Conservation (phyloP, 2,329 filamentous ascomycete species). For the Scortechinia acanthostroma region DNA sequence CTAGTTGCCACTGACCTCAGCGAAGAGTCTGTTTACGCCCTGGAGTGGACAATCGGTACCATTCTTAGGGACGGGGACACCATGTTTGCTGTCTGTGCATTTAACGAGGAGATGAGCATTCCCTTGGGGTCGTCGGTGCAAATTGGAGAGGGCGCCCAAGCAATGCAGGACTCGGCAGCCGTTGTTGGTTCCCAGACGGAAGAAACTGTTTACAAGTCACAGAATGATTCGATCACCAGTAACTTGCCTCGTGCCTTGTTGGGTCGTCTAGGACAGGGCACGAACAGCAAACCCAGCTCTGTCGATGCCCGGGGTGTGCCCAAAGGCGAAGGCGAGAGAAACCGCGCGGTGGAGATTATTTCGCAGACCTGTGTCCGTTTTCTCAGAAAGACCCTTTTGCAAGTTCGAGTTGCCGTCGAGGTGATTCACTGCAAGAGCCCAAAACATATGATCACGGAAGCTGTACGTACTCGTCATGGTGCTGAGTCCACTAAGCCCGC, state of each 20-base stretch:
- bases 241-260: background rate
- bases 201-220: background rate
- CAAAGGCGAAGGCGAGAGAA: slow-evolving; percentile 47
- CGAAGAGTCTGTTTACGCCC: background rate
- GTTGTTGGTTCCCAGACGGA: background rate
- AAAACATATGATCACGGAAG: slow-evolving; percentile 64
- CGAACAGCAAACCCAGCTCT: background rate
- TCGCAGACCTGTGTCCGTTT: slow-evolving; percentile 54
- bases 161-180: background rate
- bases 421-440: slow-evolving; percentile 69
- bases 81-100: background rate
- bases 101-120: background rate
- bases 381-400: slow-evolving; percentile 55
- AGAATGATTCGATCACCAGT: background rate
- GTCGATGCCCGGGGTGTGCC: background rate
- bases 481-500: too few species aligned
- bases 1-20: background rate
- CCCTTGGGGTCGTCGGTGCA: background rate
- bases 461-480: slow-evolving; percentile 16
- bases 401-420: slow-evolving; percentile 61
- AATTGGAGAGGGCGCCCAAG: background rate
- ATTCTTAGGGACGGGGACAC: background rate
- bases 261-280: background rate
- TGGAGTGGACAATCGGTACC: slow-evolving; percentile 1
- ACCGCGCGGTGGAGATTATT: slow-evolving; percentile 50